These are phyloP conservation scores for Boletus sp. DNA, from an alignment of 1,284 basidiomycete genomes.

Conservation along the genomic window DNA sequence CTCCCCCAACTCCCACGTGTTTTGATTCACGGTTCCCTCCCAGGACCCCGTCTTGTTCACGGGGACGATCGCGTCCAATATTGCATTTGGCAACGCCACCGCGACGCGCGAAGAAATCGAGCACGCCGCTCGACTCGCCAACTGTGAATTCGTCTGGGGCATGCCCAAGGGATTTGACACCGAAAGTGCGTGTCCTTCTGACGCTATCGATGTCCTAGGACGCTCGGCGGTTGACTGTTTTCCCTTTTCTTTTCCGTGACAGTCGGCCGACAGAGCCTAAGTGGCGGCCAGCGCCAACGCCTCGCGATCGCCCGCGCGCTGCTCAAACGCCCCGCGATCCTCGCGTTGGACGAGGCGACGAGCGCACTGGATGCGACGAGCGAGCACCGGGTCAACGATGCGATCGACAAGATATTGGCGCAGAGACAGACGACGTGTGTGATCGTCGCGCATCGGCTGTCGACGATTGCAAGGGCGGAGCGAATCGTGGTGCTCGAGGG, in stretches of 20 bases:
- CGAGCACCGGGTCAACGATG: slow-evolving; percentile 85
- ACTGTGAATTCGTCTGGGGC: slow-evolving; percentile 93
- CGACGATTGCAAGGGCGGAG: slow-evolving; percentile 81
- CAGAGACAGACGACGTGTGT: slow-evolving; percentile 80
- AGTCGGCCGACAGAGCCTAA: slow-evolving; percentile 74
- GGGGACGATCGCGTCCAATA: slow-evolving; percentile 90
- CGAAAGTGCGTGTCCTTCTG: slow-evolving; percentile 43
- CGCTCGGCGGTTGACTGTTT: not conserved
- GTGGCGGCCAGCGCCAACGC: slow-evolving; percentile 72
- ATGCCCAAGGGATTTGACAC: slow-evolving; percentile 86
- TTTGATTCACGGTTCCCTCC: not conserved
- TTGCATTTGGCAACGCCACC: slow-evolving; percentile 78
- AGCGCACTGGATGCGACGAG: slow-evolving; percentile 85
- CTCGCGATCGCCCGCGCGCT: slow-evolving; percentile 79
- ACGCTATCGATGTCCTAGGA: too few species aligned
- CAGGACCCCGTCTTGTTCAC: slow-evolving; percentile 77
- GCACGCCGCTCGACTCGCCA: slow-evolving; percentile 83
- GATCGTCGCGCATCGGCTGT: slow-evolving; percentile 84
- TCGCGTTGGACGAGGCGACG: slow-evolving; percentile 82
- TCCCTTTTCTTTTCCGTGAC: not conserved
- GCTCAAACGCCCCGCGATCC: slow-evolving; percentile 78
- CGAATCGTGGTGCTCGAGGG: slow-evolving; percentile 85
- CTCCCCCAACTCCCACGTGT: not conserved
- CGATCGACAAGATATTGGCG: slow-evolving; percentile 82
- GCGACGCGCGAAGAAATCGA: slow-evolving; percentile 83